Percentiles rank a stretch among this genome's conserved stretches.
These are phyloP conservation scores for Aspergillus ochraceoroseus DNA, from an alignment of 2,329 filamentous ascomycete genomes.

Conservation along the genomic window DNA sequence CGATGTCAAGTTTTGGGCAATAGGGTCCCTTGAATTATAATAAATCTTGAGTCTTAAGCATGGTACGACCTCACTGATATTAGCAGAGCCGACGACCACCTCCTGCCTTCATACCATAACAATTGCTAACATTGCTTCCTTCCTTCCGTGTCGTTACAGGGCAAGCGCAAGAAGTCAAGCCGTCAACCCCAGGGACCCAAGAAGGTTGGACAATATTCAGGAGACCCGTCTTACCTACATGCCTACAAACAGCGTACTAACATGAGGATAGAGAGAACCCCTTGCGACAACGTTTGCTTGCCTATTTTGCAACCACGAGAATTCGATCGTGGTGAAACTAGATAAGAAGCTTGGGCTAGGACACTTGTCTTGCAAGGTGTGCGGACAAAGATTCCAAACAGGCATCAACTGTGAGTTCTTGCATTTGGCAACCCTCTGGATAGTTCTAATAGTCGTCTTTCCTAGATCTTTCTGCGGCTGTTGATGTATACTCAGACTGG, in stretches of 20 bases:
- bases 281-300: slow-evolving; percentile 80
- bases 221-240: background rate
- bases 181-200: slow-evolving; percentile 75
- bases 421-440: background rate
- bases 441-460: background rate
- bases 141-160: slow-evolving; percentile 48
- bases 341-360: slow-evolving; percentile 90
- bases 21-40: no score
- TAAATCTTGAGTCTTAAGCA: no score
- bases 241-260: no score
- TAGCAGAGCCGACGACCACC: no score
- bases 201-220: slow-evolving; percentile 55
- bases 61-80: no score
- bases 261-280: slow-evolving; percentile 43
- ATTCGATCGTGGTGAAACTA: slow-evolving; percentile 81
- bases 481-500: slow-evolving; percentile 98
- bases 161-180: slow-evolving; percentile 85
- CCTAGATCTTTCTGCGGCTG: slow-evolving; percentile 76
- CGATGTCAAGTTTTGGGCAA: no score
- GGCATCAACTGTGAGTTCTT: slow-evolving; percentile 73
- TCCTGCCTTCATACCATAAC: no score
- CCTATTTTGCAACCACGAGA: slow-evolving; percentile 97
- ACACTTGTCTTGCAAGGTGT: slow-evolving; percentile 82
- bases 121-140: background rate
- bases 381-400: slow-evolving; percentile 89